Conservation (phyloP, 495 filamentous ascomycete genomes). For the Podospora comata region DNA sequence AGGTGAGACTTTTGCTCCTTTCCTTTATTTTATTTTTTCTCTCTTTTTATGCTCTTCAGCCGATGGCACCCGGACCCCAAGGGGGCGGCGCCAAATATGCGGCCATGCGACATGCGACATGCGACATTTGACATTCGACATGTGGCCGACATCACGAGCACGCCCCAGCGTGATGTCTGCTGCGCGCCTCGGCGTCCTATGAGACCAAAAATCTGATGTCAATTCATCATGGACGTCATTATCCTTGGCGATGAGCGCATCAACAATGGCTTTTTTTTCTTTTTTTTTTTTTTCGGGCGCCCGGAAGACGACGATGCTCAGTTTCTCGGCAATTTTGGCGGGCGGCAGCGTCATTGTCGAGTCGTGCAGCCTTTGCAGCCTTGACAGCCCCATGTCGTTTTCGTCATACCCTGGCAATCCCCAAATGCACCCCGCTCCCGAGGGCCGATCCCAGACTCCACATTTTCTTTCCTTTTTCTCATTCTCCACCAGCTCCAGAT, state of each 20-base stretch:
- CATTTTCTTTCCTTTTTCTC: conserved; percentile 4
- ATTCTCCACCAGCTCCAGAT: conserved; percentile 1
- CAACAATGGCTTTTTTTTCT: not conserved
- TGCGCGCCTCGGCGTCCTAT: not conserved
- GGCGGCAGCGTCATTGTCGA: conserved; percentile 24
- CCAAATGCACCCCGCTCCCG: conserved; percentile 39
- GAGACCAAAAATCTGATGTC: conserved; percentile 4
- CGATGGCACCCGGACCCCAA: not conserved
- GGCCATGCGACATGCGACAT: not conserved
- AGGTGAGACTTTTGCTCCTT: conserved; percentile 62
- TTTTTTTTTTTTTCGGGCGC: not conserved
- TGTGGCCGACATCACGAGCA: conserved; percentile 18
- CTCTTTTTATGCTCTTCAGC: conserved; percentile 2
- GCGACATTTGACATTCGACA: not conserved
- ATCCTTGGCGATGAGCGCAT: conserved; percentile 18
- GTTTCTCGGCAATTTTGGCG: conserved; percentile 12
- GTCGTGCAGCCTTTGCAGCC: conserved; percentile 12
- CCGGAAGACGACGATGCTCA: conserved; percentile 12
- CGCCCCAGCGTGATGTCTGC: conserved; percentile 8
- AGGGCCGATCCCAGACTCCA: conserved; percentile 21
- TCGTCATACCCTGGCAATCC: conserved; percentile 29
- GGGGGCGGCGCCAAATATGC: conserved; percentile 5
- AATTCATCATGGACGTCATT: conserved; percentile 25
- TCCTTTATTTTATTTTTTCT: conserved; percentile 9
- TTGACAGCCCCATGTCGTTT: conserved; percentile 23